Percentiles rank a stretch among this genome's conserved stretches.
Conservation (phyloP, 345 rosid species). For the Geranium rotundifolium region DNA sequence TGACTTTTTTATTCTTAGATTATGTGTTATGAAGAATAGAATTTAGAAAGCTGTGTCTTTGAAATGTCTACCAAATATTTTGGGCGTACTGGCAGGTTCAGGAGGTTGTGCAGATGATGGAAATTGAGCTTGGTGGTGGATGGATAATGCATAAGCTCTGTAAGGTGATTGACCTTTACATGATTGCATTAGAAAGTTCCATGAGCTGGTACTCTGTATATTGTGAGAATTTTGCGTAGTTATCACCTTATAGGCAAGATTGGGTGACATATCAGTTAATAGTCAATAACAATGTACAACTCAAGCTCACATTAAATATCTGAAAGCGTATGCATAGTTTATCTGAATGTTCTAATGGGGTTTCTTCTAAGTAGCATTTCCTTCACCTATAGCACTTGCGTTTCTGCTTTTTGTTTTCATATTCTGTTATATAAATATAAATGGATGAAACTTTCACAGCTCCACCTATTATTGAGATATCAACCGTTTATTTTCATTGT, state of each 20-base stretch:
- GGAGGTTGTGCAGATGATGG: constrained; percentile 74
- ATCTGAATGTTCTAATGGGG: neutral
- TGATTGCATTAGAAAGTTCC: neutral
- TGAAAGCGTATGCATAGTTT: too few relatives aligned
- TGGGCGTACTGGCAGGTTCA: constrained; percentile 36
- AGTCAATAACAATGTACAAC: too few relatives aligned
- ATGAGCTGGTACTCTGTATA: too few relatives aligned
- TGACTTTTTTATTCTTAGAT: neutral
- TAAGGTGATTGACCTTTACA: constrained; percentile 27
- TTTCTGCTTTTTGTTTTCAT: too few relatives aligned
- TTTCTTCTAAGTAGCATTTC: neutral
- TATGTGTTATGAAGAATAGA: neutral
- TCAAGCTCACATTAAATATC: too few relatives aligned
- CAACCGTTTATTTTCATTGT: neutral
- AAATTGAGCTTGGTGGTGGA: constrained; percentile 60
- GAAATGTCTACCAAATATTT: neutral
- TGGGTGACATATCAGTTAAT: too few relatives aligned
- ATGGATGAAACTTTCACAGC: too few relatives aligned
- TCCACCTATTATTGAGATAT: neutral
- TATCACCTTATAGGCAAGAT: neutral
- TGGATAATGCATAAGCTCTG: constrained; percentile 74
- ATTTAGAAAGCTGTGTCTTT: too few relatives aligned
- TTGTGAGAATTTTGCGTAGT: neutral
- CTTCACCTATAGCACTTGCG: too few relatives aligned
- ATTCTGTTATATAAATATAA: too few relatives aligned